Base-by-base conservation (phyloP, 257 asterid species). In the Eucommia ulmoides region DNA sequence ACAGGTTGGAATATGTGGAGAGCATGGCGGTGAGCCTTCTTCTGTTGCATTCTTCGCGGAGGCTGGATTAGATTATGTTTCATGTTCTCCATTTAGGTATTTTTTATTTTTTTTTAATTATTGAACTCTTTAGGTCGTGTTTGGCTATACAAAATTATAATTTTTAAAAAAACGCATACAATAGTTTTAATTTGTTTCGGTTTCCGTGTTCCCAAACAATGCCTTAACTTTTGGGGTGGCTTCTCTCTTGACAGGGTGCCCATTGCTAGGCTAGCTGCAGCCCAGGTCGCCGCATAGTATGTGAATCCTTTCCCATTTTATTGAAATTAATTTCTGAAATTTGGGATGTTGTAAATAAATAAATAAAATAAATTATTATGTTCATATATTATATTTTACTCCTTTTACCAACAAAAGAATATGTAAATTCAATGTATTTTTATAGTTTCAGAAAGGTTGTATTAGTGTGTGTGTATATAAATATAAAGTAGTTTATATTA, bases 1-100 rank as follows among this genome's bases (percentile, higher is more conserved):
- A 45, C 79, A 88, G 97, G 71, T 89, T 9, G 96, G 96, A 49
- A 82, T 89, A 20, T 85, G 98, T 57, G 98, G 98, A 41, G 96
- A 85, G 67, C 96, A 85, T 48, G 96, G 96, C 2, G 96, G 98
- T 48, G 96, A 89, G 70, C 96, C 98, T 24, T 82, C 98, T 20
- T 89, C 98, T 22, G 85, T 89, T 8, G 93, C 93, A 22, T 89
- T 89, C 67, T 89, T 89, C 23, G 96, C 81, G 3, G 84, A 80
- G 63, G 79, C 83, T 41, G 98, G 98, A 19, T 78, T 89, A 18
- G 96, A 89, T 58, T 89, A 89, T 33, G 98, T 89, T 51, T 85
- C 96, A 9, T 89, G 98, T 68, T 89, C 98, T 35, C 98, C 98
- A 48, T 89, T 85, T 65, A 88, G 97, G 97, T 88, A 63, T 10